Evolutionary conservation across 1,139 yeast genomes (phyloP), one percentile per base, ranked within the genome.

Genomic region (Candida buenavistaensis): DNA sequence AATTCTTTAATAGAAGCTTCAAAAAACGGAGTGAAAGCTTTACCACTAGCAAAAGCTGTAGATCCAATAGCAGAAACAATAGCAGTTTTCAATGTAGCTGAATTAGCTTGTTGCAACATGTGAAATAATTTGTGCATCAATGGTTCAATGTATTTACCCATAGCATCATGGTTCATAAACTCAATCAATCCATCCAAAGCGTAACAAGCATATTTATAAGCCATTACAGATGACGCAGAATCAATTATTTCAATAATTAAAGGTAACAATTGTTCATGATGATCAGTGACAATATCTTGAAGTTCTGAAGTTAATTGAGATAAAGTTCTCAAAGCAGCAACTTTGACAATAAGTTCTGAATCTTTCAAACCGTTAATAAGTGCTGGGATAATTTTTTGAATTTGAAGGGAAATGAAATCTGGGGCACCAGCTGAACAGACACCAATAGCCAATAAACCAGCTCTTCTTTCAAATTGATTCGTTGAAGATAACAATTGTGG

Each of bases 1-100:
- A 92, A 75, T 45, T 75, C 78, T 55, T 82, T 79, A 50, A 92
- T 79, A 34, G 97, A 85, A 46, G 80, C 77, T 55, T 80, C 78
- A 63, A 90, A 90, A 69, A 74, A 92, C 43, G 97, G 97, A 44
- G 76, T 69, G 64, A 87, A 92, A 26, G 84, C 76, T 52, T 82
- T 82, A 61, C 97, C 96, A 35, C 96, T 81, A 37, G 98, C 95
- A 54, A 83, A 89, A 26, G 98, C 98, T 43, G 96, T 88, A 25
- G 97, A 89, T 38, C 97, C 97, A 56, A 92, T 86, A 24, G 97
- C 97, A 38, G 96, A 86, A 40, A 92, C 96, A 53, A 92, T 86
- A 36, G 95, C 86, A 33, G 92, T 75, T 67, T 85, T 87, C 57
- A 92, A 76, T 30, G 84, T 75, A 4, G 81, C 70, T 24, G 88